Base-by-base conservation (phyloP, 129 eudicot species). In the Pittosporum tobira region DNA sequence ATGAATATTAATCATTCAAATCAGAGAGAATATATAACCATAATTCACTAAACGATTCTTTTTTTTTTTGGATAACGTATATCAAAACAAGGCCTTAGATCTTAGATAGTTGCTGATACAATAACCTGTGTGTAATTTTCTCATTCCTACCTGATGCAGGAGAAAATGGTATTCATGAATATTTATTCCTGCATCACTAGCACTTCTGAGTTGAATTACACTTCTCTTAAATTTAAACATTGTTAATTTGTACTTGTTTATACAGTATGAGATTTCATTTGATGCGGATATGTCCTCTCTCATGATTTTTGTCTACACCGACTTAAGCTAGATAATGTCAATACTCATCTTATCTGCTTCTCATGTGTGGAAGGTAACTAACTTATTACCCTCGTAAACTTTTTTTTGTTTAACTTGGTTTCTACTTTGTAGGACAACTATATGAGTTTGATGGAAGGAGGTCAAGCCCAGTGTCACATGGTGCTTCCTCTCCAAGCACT, bases 401-500 rank as follows among this genome's bases (percentile, higher is more conserved):
- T 20, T 0, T 12, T 51, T 20, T 22, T 29, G 43, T 49, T 9
- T 20, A 61, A 40, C n/a, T n/a, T n/a, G n/a, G n/a, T n/a, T 19
- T 25, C 47, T 59, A 22, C 24, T 63, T 62, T 62, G 54, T 62
- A 90, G 97, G 95, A 51, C 64, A 79, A 75, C 73, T 90, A 3
- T 90, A 77, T 69, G 97, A 90, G 81, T 95, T 90, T 57, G 97
- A 90, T 71, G 97, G 95, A 69, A 77, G 95, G 83, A 82, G 71
- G 73, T 64, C 81, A 5, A 81, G 80, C 38, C 95, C 97, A 22
- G 48, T 85, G 55, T 73, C 88, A 62, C 97, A 90, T 61, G 97
- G 94, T 37, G 71, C 77, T 57, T 85, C 97, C 51, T 79, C 97
- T 23, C 74, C 88, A 40, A 57, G 50, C 75, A 90, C 67, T 58